Evolutionary conservation across 2,329 filamentous ascomycete genomes (phyloP), one percentile per base, ranked within the genome.

Genomic region (Diplodia sapinea): DNA sequence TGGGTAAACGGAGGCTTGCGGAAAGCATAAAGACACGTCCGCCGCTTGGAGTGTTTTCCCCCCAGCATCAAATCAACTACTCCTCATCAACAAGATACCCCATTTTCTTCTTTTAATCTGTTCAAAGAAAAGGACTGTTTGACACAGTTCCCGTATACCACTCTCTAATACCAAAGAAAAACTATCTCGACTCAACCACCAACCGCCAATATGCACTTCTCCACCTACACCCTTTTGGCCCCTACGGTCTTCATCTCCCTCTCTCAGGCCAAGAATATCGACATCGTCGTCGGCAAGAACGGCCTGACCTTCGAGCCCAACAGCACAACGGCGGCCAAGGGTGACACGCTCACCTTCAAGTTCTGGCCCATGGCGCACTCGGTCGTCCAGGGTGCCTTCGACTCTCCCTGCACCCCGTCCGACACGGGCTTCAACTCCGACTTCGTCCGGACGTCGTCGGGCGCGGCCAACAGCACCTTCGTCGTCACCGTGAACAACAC

Each of bases 321-420:
- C 68, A 74, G 68, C 70, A 70, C 77, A 68, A 73, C 71, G 23
- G 78, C 78, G 12, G 74, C 73, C 23, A 68, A 76, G 68, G 78
- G 78, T 49, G 78, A 80, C 68, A 78, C 73, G 36, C 74, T 80
- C 57, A 75, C 70, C 23, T 80, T 79, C 75, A 70, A 72, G 61
- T 80, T 79, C 74, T 79, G 75, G 74, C 76, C 77, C 62, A 76
- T 76, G 72, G 77, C 77, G 72, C 78, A 80, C 73, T 78, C 76
- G 50, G 75, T 79, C 66, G 78, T 76, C 26, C 76, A 79, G 68
- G 72, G 73, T 33, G 70, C 75, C 52, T 79, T 79, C 67, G 74
- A 67, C 61, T 68, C 69, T 8, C 77, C 78, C 50, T 80, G 78
- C 71, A 62, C 73, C 65, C 78, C 78, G 12, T 63, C 73, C 69